Conservation (phyloP, 331 rosid genomes). For the Malus hybrid region DNA sequence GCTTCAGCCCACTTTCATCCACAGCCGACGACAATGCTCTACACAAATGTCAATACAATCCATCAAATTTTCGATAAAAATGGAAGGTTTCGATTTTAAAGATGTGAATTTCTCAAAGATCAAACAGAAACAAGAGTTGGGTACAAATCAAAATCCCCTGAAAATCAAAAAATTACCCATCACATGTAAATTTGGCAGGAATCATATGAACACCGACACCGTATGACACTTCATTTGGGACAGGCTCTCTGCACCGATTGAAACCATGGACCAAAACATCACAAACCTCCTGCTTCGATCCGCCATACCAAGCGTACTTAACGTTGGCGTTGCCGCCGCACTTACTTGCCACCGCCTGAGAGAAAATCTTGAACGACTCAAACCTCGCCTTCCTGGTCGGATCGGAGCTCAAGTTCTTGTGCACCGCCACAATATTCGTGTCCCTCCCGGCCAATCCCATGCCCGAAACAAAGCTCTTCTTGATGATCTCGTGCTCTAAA, state of each 20-base stretch:
- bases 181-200: not conserved
- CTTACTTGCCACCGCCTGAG: constrained; percentile 31
- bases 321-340: constrained; percentile 35
- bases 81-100: not conserved
- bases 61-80: not conserved
- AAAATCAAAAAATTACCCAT: not conserved
- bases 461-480: constrained; percentile 27
- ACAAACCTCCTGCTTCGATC: constrained; percentile 26
- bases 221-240: not conserved
- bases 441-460: constrained; percentile 20
- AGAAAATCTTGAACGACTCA: constrained; percentile 25
- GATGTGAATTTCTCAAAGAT: not conserved
- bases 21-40: constrained; percentile 26
- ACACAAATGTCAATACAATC: not conserved
- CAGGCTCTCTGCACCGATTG: not conserved
- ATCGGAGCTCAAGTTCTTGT: constrained; percentile 21
- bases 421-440: constrained; percentile 27
- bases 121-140: not conserved
- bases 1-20: constrained; percentile 40
- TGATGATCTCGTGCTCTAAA: constrained; percentile 1
- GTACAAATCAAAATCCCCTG: not conserved
- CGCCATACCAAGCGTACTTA: constrained; percentile 42
- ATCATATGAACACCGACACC: not conserved
- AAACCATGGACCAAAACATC: constrained; percentile 38
- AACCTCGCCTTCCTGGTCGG: constrained; percentile 18